Conservation (phyloP, 2,329 filamentous ascomycete species). For the Ambrosiella xylebori region DNA sequence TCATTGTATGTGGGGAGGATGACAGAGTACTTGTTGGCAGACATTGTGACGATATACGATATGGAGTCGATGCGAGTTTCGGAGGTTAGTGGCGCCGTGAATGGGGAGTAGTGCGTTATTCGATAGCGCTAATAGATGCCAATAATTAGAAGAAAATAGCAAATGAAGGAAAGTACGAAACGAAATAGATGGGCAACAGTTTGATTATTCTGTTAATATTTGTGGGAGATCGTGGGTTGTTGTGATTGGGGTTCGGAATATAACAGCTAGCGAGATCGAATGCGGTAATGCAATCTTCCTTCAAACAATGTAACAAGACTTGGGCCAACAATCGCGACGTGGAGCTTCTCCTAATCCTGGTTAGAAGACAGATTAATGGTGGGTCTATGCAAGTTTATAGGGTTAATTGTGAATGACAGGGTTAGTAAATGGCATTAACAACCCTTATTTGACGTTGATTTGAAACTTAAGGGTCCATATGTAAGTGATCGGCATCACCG, state of each 20-base stretch:
- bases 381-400: not conserved
- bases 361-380: not conserved
- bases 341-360: constrained; percentile 3
- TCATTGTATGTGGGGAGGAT: constrained; percentile 98
- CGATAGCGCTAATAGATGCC: not conserved
- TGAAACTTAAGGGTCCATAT: not conserved
- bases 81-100: not conserved
- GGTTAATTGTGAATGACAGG: not conserved
- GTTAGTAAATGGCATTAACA: not conserved
- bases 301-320: too few species aligned
- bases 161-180: not conserved
- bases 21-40: constrained; percentile 73
- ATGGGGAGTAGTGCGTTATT: not conserved
- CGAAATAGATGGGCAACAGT: not conserved
- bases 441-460: not conserved
- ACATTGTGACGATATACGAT: constrained; percentile 24
- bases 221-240: not conserved
- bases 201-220: not conserved
- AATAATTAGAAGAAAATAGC: not conserved
- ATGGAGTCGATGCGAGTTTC: not conserved
- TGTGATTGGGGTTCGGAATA: not conserved
- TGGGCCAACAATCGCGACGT: constrained; percentile 4
- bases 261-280: not conserved
- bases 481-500: not conserved
- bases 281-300: not conserved